phyloP scores from a whole-genome alignment of 164 flowering plant species.

The Vitis labrusca region DNA sequence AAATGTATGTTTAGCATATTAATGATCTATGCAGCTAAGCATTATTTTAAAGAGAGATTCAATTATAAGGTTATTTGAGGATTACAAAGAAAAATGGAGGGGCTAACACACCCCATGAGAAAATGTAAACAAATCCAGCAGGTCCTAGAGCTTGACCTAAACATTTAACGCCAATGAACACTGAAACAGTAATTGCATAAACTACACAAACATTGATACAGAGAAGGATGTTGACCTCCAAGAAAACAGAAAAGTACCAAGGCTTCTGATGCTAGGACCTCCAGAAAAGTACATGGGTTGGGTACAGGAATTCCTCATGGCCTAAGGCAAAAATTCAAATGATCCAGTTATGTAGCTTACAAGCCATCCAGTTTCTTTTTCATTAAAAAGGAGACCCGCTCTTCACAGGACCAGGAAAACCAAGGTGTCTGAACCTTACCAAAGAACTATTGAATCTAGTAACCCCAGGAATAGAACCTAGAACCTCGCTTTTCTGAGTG shows the following conservation, averaged over 20 bases:
- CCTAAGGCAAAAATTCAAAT: no score
- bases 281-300: background rate
- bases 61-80: background rate
- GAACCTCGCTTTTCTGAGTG: no score
- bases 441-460: no score
- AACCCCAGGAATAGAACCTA: no score
- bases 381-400: no score
- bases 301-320: no score
- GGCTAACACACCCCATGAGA: background rate
- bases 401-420: no score
- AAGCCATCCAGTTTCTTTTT: no score
- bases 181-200: background rate
- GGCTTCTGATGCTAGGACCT: background rate
- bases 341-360: no score
- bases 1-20: background rate
- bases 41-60: background rate
- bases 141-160: background rate
- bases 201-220: background rate
- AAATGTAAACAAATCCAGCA: background rate
- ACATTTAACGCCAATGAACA: background rate
- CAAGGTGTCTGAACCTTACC: no score
- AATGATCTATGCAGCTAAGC: background rate
- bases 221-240: background rate
- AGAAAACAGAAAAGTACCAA: background rate
- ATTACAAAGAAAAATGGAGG: background rate